Base-by-base conservation (phyloP, 768 basidiomycete species). In the Ramaria rubella region DNA sequence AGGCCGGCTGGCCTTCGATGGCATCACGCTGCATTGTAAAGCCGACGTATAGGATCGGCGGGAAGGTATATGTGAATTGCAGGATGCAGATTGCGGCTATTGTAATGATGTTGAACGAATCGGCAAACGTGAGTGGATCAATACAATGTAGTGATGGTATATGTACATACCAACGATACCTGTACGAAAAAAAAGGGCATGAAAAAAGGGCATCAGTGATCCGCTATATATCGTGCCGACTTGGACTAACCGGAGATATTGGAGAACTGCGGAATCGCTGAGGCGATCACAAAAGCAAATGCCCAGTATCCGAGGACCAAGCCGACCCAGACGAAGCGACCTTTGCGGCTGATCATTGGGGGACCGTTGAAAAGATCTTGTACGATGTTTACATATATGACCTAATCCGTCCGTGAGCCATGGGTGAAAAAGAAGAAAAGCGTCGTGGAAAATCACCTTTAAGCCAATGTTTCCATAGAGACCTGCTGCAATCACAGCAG, bases 381-480 rank as follows among this genome's bases (percentile, higher is more conserved):
- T 2, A 85, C 60, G 26, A 85, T 64, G 59, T 75, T 77, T 52
- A 77, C 75, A 60, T 82, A 82, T 15, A 79, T 67, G 26, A 82
- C 74, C 72, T 84, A 19, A n/a, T n/a, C n/a, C n/a, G n/a, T n/a
- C n/a, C n/a, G n/a, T n/a, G n/a, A 40, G 12, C 31, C 14, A 12
- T 43, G 3, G 40, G 17, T 8, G 33, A 46, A 43, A 24, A 24
- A 54, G 21, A 38, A 31, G 19, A 30, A 52, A 11, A 51, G 33
- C 19, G n/a, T 36, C n/a, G 21, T 15, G n/a, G 11, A 36, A 49
- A 30, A n/a, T 12, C 15, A 49, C 27, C 50, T 56, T 84, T 61
- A 82, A 70, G 40, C 81, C 81, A 52, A 83, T 82, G 60, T 83
- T 84, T 4, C 81, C 81, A 58, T 84, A 85, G 8, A 85, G 66